Evolutionary conservation across 1,284 basidiomycete genomes (phyloP), one percentile per base, ranked within the genome.

Genomic region (Microbotryum silenes-acaulis): DNA sequence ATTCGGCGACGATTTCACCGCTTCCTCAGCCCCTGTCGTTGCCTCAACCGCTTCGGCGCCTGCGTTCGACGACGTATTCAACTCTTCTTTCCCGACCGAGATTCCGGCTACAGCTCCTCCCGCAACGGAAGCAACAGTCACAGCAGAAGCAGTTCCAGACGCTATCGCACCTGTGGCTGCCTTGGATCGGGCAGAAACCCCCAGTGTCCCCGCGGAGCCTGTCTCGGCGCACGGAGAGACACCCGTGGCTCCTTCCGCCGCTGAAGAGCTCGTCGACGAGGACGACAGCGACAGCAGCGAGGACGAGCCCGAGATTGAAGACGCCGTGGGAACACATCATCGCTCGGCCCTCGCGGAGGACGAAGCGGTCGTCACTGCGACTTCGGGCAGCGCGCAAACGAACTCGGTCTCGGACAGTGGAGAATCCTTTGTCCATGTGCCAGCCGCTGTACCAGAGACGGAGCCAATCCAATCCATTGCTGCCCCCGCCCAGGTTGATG

Each of bases 21-120:
- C 53, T 16, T 57, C 54, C 63, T 62, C 62, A n/a, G 29, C 42
- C 25, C 21, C 51, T 21, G 25, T 21, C 29, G 16, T 25, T 47
- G 9, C 21, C 68, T 69, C 52, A 71, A 71, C 54, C 8, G n/a
- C 9, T 14, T 9, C 46, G 8, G 70, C 37, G 37, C 37, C 71
- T 59, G 71, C 68, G 54, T 76, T 76, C 63, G 74, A 71, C 27
- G 68, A 73, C 50, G 66, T 60, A 4, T 70, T 69, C 60, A 57
- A 55, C 6, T 56, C 61, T 42, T 33, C 61, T 33, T 23, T 61
- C 25, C 23, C 42, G 48, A 23, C 53, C 25, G 27, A 62, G 6
- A 10, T 51, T 23, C 44, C 31, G n/a, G 53, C 37, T 18, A 6
- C 37, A 18, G 16, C 5, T 18, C 37, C 37, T 10, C 37, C 10